Base-by-base conservation (phyloP, 225 moss, liverwort and hornwort species). In the Polytrichum formosum region DNA sequence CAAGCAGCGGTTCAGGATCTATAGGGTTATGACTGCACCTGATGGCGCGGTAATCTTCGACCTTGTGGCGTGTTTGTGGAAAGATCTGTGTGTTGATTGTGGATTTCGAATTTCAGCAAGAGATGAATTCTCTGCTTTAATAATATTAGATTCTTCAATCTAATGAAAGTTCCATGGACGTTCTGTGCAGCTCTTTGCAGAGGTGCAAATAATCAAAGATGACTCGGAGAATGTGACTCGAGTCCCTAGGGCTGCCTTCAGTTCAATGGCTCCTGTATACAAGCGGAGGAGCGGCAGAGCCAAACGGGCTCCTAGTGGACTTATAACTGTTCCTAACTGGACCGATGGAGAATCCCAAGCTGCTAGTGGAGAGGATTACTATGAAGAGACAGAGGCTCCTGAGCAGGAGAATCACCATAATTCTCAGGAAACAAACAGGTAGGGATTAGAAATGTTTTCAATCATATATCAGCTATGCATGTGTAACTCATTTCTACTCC, bases 181-280 rank as follows among this genome's bases (percentile, higher is more conserved):
- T 46, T 16, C 16, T 20, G 54, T 72, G 82, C 87, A 93, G 95
- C 90, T 94, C 54, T 94, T 90, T 79, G 97, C 97, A 25, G 84
- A 87, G 75, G 92, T 98, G 65, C 97, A 90, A 83, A 94, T 94
- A 21, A 91, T 94, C 75, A 88, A 94, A 69, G 97, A 98, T 71
- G 94, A 94, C 64, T 79, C 75, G 62, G 88, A 90, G 69, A 74
- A 72, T 26, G 76, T 87, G 0, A 70, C 88, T 67, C 83, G 86
- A 29, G 88, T 91, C 55, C 85, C 91, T 53, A 80, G 91, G 61
- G 74, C 68, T 65, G 91, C 97, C 7, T 98, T 98, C 69, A 81
- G 91, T 62, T 73, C 78, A 53, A 72, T 94, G 56, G 97, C 94
- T 54, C 78, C 80, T 78, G 77, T 83, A 68, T 85, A 90, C 5